Evolutionary conservation across 2,329 filamentous ascomycete genomes (phyloP).

Genomic region (Knufia fluminis): DNA sequence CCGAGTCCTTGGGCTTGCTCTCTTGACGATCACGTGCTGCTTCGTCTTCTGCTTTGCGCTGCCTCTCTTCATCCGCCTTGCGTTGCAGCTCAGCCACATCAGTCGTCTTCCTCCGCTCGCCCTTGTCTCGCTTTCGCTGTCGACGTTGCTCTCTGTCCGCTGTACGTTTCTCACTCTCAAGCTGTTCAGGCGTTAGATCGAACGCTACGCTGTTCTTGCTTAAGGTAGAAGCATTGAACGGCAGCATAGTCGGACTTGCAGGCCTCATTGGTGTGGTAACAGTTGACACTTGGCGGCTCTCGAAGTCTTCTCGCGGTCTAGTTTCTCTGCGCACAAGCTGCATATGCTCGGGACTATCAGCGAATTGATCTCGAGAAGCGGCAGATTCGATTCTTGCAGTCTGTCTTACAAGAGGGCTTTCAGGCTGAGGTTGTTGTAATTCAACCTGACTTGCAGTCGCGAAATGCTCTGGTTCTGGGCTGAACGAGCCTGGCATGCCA

Average conservation of each 20-base stretch:
- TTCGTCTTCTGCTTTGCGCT: not conserved
- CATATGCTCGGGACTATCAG: constrained; percentile 7
- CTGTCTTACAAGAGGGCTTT: constrained; percentile 5
- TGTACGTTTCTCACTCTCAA: constrained; percentile 34
- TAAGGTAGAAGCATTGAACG: constrained; percentile 30
- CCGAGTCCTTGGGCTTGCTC: not conserved
- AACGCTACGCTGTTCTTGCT: constrained; percentile 51
- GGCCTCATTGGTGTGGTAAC: constrained; percentile 4
- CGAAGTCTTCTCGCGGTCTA: constrained; percentile 15
- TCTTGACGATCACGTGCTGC: not conserved
- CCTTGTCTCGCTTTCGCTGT: constrained; percentile 21
- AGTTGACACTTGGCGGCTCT: not conserved
- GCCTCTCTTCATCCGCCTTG: constrained; percentile 2
- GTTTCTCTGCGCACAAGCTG: constrained; percentile 28
- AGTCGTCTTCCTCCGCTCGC: constrained; percentile 14
- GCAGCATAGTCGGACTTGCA: constrained; percentile 27
- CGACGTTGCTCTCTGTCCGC: constrained; percentile 25
- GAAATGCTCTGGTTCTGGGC: constrained; percentile 6
- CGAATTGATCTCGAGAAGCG: not conserved
- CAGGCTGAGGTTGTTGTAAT: constrained; percentile 76
- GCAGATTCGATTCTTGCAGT: not conserved
- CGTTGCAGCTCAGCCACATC: constrained; percentile 12
- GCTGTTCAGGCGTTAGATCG: constrained; percentile 48
- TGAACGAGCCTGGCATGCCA: constrained; percentile 52
- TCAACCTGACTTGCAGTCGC: constrained; percentile 37